Base-by-base conservation (phyloP, 371 early-diverging fungal species). In the Circinella minor region DNA sequence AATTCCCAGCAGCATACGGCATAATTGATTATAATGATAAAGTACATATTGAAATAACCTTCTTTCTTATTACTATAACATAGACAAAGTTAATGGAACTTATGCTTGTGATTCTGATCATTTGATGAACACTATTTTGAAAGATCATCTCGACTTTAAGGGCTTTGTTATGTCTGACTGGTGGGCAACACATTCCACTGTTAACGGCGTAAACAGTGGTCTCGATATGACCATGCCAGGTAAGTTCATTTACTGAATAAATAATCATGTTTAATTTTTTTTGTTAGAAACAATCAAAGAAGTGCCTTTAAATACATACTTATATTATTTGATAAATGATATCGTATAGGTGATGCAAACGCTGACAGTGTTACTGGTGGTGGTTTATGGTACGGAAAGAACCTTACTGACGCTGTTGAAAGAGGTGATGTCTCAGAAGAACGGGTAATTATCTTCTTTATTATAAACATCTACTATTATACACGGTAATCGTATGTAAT, bases 221-320 rank as follows among this genome's bases (percentile, higher is more conserved):
- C 68, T 80, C 20, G 88, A 83, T 70, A 80, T 86, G 82, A 76
- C 79, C 38, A 86, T 87, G 86, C 85, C 88, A 46, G 83, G 57
- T 59, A 70, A 65, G 15, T 51, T 13, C 3, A 11, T 1, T 43
- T 43, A 9, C 3, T 43, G 11, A 27, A 27, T 27, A 27, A 27
- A 27, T 27, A 27, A 2, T 27, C 2, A 9, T 43, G 43, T 2
- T 43, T 43, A 43, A 1, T 6, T 6, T 43, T 43, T 43, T 9
- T 43, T 11, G 43, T 11, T 43, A 43, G 6, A 6, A 43, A 9
- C 43, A 43, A 9, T 43, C 6, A 43, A 43, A 6, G 6, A 11
- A 11, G 43, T 43, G 6, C 43, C 11, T 43, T 11, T 43, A 11
- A 27, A 27, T 27, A 27, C 27, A 27, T 27, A 27, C 27, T 27